Evolutionary conservation across 2,329 filamentous ascomycete genomes (phyloP), one percentile per base, ranked within the genome.

Genomic region (Coniosporium tulheliwenetii): DNA sequence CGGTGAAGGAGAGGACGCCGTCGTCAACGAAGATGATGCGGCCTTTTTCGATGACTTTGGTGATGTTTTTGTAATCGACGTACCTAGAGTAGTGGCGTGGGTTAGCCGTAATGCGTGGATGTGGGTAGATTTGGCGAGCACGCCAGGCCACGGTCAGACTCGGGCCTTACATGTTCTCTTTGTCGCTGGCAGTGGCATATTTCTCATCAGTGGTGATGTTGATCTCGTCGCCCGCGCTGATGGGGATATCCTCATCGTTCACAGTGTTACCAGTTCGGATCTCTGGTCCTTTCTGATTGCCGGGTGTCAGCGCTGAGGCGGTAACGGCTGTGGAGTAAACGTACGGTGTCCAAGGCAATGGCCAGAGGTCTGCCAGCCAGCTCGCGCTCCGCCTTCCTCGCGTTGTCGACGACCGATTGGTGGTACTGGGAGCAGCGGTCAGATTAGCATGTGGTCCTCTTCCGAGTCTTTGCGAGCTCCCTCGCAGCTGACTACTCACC

Each of bases 51-150:
- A 98, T 96, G 54, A 98, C 91, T 71, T 93, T 94, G 67, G 89
- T 95, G 67, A 98, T 96, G 75, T 98, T 98, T 79, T 93, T 93
- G 75, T 98, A 96, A 72, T 96, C 89, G 57, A 96, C 82, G 59
- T 86, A 95, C 79, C 84, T 89, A 38, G 37, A 19, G n/a, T 5
- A 8, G 5, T 16, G 8, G 16, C 10, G 2, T 8, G n/a, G 19
- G 33, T 14, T 31, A 12, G 38, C 9, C 15, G 12, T 26, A 26
- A 26, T 26, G 19, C 9, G 10, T n/a, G 15, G 10, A n/a, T 14
- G 38, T 30, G 19, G 19, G 19, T 7, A 7, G 19, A 26, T 4
- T 26, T 26, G 19, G 19, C 19, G 19, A 26, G 19, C 7, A 26
- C 19, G 19, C 19, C 19, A 26, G 19, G 19, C 19, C 19, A 26